These are phyloP conservation scores for Thymus quinquecostatus DNA, from an alignment of 257 asterid species.

Conservation along the genomic window DNA sequence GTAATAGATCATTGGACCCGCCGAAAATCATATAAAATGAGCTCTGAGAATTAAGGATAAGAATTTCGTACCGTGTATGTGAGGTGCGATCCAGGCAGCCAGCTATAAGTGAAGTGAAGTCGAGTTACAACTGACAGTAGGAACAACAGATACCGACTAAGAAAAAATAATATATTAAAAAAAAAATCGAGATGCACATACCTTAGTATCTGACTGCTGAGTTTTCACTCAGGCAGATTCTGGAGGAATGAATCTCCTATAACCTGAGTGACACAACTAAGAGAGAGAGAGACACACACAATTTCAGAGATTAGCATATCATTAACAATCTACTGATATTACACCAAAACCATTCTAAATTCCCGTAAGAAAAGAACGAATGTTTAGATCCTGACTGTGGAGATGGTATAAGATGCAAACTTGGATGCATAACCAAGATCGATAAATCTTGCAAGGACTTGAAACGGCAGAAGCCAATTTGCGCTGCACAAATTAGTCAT, in stretches of 20 bases:
- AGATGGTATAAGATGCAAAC: neutral
- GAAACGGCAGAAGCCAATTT: neutral
- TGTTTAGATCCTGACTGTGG: neutral
- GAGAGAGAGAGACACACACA: too few species aligned
- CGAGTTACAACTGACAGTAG: neutral
- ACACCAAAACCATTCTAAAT: too few species aligned
- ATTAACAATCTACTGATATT: too few species aligned
- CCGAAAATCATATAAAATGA: conserved; percentile 20
- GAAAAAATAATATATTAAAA: neutral
- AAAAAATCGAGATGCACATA: neutral
- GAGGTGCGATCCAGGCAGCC: conserved; percentile 27
- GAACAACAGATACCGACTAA: neutral
- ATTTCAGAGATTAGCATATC: too few species aligned
- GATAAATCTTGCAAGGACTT: neutral
- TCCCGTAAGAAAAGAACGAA: too few species aligned
- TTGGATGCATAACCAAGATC: neutral
- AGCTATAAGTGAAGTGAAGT: neutral
- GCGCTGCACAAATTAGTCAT: too few species aligned
- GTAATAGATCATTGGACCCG: conserved; percentile 29
- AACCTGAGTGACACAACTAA: too few species aligned
- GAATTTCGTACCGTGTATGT: conserved; percentile 30
- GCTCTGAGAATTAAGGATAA: conserved; percentile 33
- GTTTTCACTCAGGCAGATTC: too few species aligned
- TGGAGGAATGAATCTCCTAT: too few species aligned
- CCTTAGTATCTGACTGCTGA: neutral